These are phyloP conservation scores for Talaromyces sp. DNA, from an alignment of 2,329 filamentous ascomycete species.

Conservation along the genomic window DNA sequence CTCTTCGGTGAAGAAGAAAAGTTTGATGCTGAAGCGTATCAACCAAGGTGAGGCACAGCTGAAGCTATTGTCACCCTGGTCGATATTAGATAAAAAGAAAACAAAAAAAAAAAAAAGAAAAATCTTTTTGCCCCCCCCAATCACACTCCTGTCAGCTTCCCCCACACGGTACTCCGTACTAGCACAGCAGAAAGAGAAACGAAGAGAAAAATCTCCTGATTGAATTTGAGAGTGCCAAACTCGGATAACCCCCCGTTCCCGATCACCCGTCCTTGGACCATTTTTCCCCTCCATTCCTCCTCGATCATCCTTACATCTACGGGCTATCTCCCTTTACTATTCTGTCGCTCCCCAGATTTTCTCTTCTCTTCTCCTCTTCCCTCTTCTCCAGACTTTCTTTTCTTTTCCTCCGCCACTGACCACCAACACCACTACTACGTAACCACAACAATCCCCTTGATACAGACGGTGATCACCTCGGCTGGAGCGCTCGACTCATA, in stretches of 20 bases:
- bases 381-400: slow-evolving; percentile 2
- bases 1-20: slow-evolving; percentile 1
- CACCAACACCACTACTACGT: slow-evolving; percentile 10
- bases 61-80: neutral
- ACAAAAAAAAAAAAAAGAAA: neutral
- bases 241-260: slow-evolving; percentile 20
- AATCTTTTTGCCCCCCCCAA: slow-evolving; percentile 17
- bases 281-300: slow-evolving; percentile 21
- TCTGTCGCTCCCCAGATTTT: slow-evolving; percentile 16
- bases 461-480: neutral
- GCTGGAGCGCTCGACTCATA: neutral
- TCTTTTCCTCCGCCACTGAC: slow-evolving; percentile 14
- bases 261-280: slow-evolving; percentile 18
- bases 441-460: no score
- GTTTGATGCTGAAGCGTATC: neutral
- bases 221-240: neutral
- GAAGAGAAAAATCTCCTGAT: slow-evolving; percentile 8
- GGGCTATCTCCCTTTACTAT: neutral
- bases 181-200: neutral
- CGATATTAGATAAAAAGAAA: neutral
- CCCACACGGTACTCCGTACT: slow-evolving; percentile 7
- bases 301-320: slow-evolving; percentile 18
- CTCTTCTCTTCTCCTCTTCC: slow-evolving; percentile 18
- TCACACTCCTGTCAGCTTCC: neutral
- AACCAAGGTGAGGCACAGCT: neutral